Evolutionary conservation across 169 alveolate genomes (phyloP).

Genomic region (Toxoplasma gondii): DNA sequence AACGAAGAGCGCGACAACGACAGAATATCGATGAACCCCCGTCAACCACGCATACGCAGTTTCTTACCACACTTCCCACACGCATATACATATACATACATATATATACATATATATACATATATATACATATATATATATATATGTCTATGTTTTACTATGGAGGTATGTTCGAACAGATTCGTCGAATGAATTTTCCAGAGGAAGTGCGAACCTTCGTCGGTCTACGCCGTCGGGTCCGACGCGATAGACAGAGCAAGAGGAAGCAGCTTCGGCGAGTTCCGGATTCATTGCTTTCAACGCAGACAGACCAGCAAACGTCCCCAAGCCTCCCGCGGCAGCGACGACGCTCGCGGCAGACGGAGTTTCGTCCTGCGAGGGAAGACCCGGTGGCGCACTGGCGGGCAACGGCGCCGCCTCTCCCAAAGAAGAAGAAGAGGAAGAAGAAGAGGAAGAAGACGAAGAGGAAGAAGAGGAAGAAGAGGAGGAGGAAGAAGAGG

Average conservation of each 20-base stretch:
- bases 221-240: constrained; percentile 38
- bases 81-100: neutral
- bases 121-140: neutral
- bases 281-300: neutral
- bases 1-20: too few relatives aligned
- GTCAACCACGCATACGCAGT: too few relatives aligned
- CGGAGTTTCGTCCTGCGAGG: neutral
- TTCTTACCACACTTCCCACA: neutral
- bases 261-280: constrained; percentile 46
- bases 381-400: constrained; percentile 27
- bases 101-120: neutral
- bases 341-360: constrained; percentile 7
- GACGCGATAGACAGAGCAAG: constrained; percentile 24
- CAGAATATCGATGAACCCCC: too few relatives aligned
- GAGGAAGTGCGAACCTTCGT: neutral
- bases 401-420: constrained; percentile 12
- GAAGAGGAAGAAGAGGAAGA: constrained; percentile 15
- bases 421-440: neutral
- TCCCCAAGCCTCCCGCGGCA: constrained; percentile 45
- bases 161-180: neutral
- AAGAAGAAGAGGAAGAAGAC: neutral
- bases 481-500: neutral
- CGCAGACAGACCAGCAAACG: neutral
- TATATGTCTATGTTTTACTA: neutral
- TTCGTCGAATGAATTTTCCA: neutral